These are phyloP conservation scores for Nepenthes alata DNA, from an alignment of 179 eudicot species.

Conservation along the genomic window DNA sequence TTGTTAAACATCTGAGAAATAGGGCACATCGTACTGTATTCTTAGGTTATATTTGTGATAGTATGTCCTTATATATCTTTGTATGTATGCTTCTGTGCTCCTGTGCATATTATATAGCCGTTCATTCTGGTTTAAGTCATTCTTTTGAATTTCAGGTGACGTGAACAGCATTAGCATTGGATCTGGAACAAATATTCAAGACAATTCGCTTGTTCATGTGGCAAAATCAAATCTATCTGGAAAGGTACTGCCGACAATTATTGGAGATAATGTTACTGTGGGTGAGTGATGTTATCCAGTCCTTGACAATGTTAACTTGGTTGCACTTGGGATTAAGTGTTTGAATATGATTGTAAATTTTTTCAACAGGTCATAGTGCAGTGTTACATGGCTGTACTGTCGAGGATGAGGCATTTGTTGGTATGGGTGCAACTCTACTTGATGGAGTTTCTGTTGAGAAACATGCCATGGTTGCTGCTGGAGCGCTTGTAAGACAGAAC, in stretches of 20 bases:
- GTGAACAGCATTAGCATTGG: constrained; percentile 73
- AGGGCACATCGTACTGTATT: no score
- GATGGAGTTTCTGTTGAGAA: constrained; percentile 85
- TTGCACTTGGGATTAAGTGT: neutral
- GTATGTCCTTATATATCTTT: no score
- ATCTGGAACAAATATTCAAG: constrained; percentile 84
- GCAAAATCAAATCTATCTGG: constrained; percentile 87
- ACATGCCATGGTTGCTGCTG: constrained; percentile 97
- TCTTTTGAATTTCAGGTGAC: constrained; percentile 50
- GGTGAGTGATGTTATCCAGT: constrained; percentile 37
- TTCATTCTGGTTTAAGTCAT: neutral
- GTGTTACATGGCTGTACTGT: constrained; percentile 89
- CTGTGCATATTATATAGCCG: no score
- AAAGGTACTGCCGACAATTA: constrained; percentile 77
- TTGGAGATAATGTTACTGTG: constrained; percentile 87
- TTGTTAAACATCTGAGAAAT: no score
- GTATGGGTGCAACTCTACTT: constrained; percentile 94
- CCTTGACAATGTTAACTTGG: neutral
- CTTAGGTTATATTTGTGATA: no score
- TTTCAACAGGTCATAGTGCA: constrained; percentile 76
- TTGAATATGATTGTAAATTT: constrained; percentile 3
- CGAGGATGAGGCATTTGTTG: constrained; percentile 93
- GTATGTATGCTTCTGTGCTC: no score
- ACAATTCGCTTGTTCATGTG: constrained; percentile 90
- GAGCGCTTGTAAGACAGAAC: constrained; percentile 88